phyloP scores from a whole-genome alignment of 192 early-diverging fungal species.

The Linnemannia exigua region DNA sequence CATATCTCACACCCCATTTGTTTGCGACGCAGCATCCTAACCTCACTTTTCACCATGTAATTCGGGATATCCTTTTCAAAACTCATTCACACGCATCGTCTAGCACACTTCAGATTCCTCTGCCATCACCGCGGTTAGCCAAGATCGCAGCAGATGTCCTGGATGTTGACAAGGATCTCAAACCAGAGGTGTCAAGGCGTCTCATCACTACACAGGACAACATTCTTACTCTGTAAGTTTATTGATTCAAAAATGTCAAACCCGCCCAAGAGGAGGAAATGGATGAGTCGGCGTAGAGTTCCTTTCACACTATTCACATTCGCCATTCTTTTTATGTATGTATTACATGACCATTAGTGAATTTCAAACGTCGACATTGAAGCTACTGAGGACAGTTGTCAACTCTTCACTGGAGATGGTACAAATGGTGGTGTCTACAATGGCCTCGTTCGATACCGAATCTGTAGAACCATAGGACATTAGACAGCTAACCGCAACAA shows the following conservation, averaged over 20 bases:
- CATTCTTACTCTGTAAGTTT: slow-evolving; percentile 37
- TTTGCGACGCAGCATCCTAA: not conserved
- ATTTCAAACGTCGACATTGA: slow-evolving; percentile 50
- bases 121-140: slow-evolving; percentile 44
- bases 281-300: too few relatives aligned
- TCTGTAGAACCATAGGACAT: slow-evolving; percentile 6
- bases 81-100: too few relatives aligned
- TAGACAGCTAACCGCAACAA: not conserved
- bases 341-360: too few relatives aligned
- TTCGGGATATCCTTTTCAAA: too few relatives aligned
- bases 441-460: slow-evolving; percentile 47
- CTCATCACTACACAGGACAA: slow-evolving; percentile 40
- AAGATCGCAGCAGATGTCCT: slow-evolving; percentile 53
- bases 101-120: slow-evolving; percentile 52
- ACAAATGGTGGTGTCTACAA: slow-evolving; percentile 51
- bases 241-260: too few relatives aligned
- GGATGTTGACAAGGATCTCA: slow-evolving; percentile 56
- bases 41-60: not conserved
- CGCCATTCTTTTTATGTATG: not conserved
- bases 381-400: slow-evolving; percentile 45
- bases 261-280: too few relatives aligned
- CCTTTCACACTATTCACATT: too few relatives aligned
- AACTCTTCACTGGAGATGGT: slow-evolving; percentile 55
- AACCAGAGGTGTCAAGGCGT: slow-evolving; percentile 51
- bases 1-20: too few relatives aligned